Evolutionary conservation across 225 moss, liverwort and hornwort genomes (phyloP), one percentile per base, ranked within the genome.

Genomic region (Ulota crispa): DNA sequence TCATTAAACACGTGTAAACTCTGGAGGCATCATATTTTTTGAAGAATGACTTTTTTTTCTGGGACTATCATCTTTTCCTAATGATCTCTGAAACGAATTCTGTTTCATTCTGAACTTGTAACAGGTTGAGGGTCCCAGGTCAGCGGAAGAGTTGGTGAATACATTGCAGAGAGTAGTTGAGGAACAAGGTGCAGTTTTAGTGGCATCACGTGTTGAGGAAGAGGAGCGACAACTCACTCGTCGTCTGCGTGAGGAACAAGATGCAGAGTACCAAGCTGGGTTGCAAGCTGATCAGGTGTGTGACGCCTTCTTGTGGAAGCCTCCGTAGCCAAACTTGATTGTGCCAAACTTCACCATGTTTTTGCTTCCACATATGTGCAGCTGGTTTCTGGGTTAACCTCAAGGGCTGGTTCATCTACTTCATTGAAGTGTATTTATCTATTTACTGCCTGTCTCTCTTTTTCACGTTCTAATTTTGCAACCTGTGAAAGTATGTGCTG

Each of bases 51-150:
- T 61, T 78, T 12, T 53, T 61, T 78, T 30, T 24, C 39, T 13
- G 39, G 77, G n/a, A 21, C 21, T 83, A 43, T 42, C 13, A n/a
- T 70, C 32, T 70, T 60, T 42, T 74, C 52, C 75, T 42, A 39
- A 31, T 2, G 8, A 0, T 19, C 9, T 62, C 42, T 76, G 27
- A 78, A 76, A 69, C 63, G 67, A 3, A 52, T 73, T 80, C 26
- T 26, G 77, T 78, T 79, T 45, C 68, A 79, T 73, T 81, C 54
- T 90, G 86, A 83, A 77, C 63, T 85, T 77, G 81, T 74, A 86
- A 85, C 94, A 98, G 98, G 92, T 99, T 77, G 98, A 99, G 89
- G 98, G 98, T 79, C 91, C 91, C 65, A 94, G 91, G 87, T 87
- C 96, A 84, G 88, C 87, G 23, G 86, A 79, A 80, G 98, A 99